These are phyloP conservation scores for Mycena metata DNA, from an alignment of 768 basidiomycete species.

Conservation along the genomic window DNA sequence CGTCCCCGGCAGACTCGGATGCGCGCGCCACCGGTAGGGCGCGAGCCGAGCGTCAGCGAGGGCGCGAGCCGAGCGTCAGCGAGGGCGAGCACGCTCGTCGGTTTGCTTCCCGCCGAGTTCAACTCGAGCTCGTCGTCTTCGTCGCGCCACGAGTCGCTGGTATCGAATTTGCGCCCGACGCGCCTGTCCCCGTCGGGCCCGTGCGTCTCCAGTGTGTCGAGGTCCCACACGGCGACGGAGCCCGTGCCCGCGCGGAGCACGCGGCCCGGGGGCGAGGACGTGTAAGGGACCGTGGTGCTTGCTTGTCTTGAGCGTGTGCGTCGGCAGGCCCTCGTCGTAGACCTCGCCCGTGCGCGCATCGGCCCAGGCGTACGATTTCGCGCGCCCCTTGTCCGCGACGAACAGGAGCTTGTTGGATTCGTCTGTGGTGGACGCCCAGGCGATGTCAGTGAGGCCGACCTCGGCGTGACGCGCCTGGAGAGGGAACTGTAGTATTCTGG, in stretches of 20 bases:
- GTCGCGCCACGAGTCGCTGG: slow-evolving; percentile 31
- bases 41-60: background rate
- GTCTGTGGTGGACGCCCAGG: slow-evolving; percentile 10
- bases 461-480: slow-evolving; percentile 12
- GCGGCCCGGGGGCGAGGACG: slow-evolving; percentile 38
- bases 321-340: slow-evolving; percentile 10
- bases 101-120: slow-evolving; percentile 39
- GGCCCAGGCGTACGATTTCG: slow-evolving; percentile 37
- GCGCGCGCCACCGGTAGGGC: slow-evolving; percentile 41
- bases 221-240: slow-evolving; percentile 43
- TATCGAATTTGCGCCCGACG: slow-evolving; percentile 35
- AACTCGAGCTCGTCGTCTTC: slow-evolving; percentile 41
- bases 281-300: slow-evolving; percentile 40
- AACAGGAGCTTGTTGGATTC: slow-evolving; percentile 32
- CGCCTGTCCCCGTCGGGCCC: slow-evolving; percentile 21
- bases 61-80: no score
- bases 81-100: slow-evolving; percentile 15
- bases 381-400: slow-evolving; percentile 26
- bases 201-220: slow-evolving; percentile 42
- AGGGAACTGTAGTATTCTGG: background rate
- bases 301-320: slow-evolving; percentile 43
- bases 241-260: slow-evolving; percentile 46
- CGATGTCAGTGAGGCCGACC: slow-evolving; percentile 26
- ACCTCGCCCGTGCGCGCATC: background rate
- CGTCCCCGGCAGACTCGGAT: slow-evolving; percentile 38